Percentiles rank a stretch among this genome's conserved stretches.
These are phyloP conservation scores for Crotalaria pallida DNA, from an alignment of 306 rosid species.

Conservation along the genomic window DNA sequence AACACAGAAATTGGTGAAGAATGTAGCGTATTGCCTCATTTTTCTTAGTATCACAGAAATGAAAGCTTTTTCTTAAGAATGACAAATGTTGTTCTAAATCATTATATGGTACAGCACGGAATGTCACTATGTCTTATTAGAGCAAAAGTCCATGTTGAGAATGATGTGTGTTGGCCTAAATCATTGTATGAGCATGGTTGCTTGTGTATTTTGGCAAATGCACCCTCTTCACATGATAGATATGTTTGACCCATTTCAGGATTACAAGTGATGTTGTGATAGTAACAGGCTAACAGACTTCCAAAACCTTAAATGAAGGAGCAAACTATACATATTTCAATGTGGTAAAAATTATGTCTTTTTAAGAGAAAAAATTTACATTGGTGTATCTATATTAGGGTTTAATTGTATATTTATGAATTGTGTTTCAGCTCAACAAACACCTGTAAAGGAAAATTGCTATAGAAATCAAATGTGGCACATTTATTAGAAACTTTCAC, in stretches of 20 bases:
- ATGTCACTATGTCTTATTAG: neutral
- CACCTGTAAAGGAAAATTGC: neutral
- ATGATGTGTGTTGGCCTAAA: neutral
- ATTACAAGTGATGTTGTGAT: neutral
- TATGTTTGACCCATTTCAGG: neutral
- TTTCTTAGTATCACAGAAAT: neutral
- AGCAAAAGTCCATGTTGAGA: neutral
- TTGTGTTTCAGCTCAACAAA: neutral
- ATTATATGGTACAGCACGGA: neutral
- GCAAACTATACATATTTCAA: neutral
- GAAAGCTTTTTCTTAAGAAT: neutral
- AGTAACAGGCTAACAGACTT: neutral
- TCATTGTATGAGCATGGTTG: neutral
- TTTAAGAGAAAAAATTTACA: neutral
- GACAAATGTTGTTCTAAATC: neutral
- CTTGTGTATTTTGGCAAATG: neutral
- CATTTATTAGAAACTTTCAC: neutral
- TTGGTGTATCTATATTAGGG: neutral
- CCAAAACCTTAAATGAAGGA: neutral
- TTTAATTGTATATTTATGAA: neutral
- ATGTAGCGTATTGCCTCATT: neutral
- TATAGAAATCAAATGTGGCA: neutral
- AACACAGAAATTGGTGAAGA: neutral
- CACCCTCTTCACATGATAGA: neutral
- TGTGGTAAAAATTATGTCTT: neutral